Evolutionary conservation across 495 filamentous ascomycete species (phyloP), one percentile per base, ranked within the genome.

Genomic region (Trypethelium eluteriae): DNA sequence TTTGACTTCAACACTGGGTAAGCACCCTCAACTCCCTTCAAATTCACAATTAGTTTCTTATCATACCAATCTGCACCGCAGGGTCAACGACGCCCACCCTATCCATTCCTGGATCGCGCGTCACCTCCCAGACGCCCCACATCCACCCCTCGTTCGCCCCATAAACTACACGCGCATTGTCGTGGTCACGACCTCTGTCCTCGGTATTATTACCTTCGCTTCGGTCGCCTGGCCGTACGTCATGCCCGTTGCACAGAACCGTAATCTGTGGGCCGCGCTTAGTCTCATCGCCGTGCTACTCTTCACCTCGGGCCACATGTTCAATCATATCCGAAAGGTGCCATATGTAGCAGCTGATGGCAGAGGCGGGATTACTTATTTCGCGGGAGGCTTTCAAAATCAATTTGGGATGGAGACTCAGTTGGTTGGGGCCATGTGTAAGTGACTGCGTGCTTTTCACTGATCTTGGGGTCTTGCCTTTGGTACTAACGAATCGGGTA

Each of bases 231-330:
- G 86, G 73, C 90, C 92, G 9, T 92, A 92, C 72, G 68, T 96
- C 3, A 74, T 94, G n/a, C 94, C 95, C 38, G 74, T 96, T 64
- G 79, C 98, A 44, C 90, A 91, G 74, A 97, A 90, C 76, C 85
- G 93, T 64, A 97, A 94, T 66, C 77, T 97, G 38, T 99, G 94
- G 95, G 92, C 94, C 39, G 93, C 89, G 38, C 74, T 96, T 69
- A 93, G 89, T 74, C 79, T 99, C 63, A 90, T 99, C 70, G 83
- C 86, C 7, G 91, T 99, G 66, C 85, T 99, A 50, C 80, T 99
- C 39, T 99, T 99, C 79, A 98, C 90, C 41, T 92, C 88, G 69
- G 94, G 95, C 14, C 92, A 98, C 75, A 98, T 99, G 94, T 99
- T 93, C 83, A 98, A 98, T 77, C 94, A 98, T 71, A 99, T 99